Percentiles rank a stretch among this genome's conserved stretches.
Conservation (phyloP, 176 grass and related monocot genomes). For the Oryza meridionalis region DNA sequence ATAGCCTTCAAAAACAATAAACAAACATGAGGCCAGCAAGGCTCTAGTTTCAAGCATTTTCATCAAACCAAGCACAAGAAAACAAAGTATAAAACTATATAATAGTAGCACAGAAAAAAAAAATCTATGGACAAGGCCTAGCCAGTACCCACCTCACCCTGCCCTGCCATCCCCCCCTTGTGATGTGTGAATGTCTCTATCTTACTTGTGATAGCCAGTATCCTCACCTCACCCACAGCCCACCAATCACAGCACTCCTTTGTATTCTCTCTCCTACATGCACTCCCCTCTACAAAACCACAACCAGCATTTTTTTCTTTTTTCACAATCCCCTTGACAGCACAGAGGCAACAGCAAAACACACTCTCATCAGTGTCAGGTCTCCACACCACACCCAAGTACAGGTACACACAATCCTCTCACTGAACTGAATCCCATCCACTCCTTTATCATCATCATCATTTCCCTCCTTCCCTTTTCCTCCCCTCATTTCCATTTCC, state of each 20-base stretch:
- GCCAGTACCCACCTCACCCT: constrained; percentile 1
- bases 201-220: constrained; percentile 41
- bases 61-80: background rate
- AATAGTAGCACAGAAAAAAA: background rate
- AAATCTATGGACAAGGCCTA: constrained; percentile 6
- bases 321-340: constrained; percentile 28
- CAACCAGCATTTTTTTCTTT: background rate
- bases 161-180: background rate
- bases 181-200: background rate
- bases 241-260: constrained; percentile 75
- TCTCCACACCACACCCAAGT: background rate
- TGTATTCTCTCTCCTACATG: constrained; percentile 48
- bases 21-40: background rate
- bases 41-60: no score
- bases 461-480: constrained; percentile 13
- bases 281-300: constrained; percentile 32
- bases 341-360: background rate
- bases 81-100: background rate
- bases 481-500: background rate
- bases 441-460: constrained; percentile 49
- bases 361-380: no score
- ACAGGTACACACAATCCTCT: constrained; percentile 34
- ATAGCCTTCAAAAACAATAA: background rate
- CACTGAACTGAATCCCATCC: constrained; percentile 33
- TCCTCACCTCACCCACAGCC: constrained; percentile 76